Base-by-base conservation (phyloP, 768 basidiomycete species). In the Boletus rex-veris region DNA sequence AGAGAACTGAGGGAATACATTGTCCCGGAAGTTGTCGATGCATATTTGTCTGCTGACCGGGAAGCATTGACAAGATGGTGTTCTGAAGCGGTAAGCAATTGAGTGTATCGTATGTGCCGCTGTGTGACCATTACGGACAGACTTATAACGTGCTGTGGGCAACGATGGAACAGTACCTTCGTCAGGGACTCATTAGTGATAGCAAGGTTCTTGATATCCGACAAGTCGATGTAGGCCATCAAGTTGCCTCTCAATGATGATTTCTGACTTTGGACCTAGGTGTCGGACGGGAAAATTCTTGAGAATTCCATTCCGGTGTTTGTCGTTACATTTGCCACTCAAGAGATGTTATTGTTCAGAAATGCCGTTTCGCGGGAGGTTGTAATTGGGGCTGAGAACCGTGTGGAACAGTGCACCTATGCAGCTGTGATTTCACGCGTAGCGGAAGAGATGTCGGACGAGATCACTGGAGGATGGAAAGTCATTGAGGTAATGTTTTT, bases 81-180 rank as follows among this genome's bases (percentile, higher is more conserved):
- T 67, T 85, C 91, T 19, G 97, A 99, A 73, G 97, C 92, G 48
- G 95, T 96, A 66, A 68, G 94, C 73, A 10, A 46, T 39, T 48
- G 2, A 10, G 19, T 21, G 4, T 44, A 40, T 18, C 7, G n/a
- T 21, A 37, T 44, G 19, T 18, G 2, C 14, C 24, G 5, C 45
- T 57, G 16, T 3, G 4, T 28, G 36, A 19, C 30, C 5, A 26
- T 42, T 36, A 21, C n/a, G 35, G 35, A 31, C 47, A 96, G 93
- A 95, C 95, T 7, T 98, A 94, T 68, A 97, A 96, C 61, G 92
- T 98, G n/a, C 79, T 98, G 5, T 96, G 95, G 90, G 96, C 96
- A 7, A 96, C 94, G 7, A 91, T 99, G 84, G 93, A 95, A 60
- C 88, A 90, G 62, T 98, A 93, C 68, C 80, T 95, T 45, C 80